Percentiles rank a stretch among this genome's conserved stretches.
These are phyloP conservation scores for Chlorella sp. DNA, from an alignment of 139 green algal species.

Conservation along the genomic window DNA sequence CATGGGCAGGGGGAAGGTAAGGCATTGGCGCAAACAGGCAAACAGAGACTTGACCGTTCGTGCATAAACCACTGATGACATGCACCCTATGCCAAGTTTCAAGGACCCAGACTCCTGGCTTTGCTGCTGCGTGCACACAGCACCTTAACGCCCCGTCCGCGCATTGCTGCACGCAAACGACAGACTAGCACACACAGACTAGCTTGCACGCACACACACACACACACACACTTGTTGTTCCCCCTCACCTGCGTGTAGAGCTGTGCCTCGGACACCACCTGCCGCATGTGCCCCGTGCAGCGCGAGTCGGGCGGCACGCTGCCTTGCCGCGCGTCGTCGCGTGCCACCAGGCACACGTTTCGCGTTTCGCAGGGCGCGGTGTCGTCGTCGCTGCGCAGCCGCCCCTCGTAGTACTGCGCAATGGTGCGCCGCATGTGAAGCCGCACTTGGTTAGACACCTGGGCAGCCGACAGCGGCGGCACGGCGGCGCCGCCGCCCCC, in stretches of 20 bases:
- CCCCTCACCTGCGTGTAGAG: slow-evolving; percentile 74
- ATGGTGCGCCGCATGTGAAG: slow-evolving; percentile 46
- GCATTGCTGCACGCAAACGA: too few species aligned
- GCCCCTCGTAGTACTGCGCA: slow-evolving; percentile 71
- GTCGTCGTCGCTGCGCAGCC: slow-evolving; percentile 78
- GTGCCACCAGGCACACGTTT: slow-evolving; percentile 56
- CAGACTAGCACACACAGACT: too few species aligned
- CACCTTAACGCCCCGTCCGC: too few species aligned
- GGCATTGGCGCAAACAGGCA: neutral
- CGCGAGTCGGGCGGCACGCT: slow-evolving; percentile 36
- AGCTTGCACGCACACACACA: too few species aligned
- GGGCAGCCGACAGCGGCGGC: slow-evolving; percentile 31
- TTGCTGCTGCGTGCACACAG: too few species aligned
- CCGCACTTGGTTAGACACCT: slow-evolving; percentile 82
- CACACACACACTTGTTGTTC: too few species aligned
- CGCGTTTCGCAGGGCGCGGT: slow-evolving; percentile 55
- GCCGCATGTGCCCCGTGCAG: slow-evolving; percentile 49
- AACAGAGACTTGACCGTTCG: neutral
- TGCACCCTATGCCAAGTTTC: too few species aligned
- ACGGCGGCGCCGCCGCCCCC: neutral
- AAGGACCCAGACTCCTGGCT: too few species aligned
- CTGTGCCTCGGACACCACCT: slow-evolving; percentile 53
- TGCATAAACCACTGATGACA: neutral
- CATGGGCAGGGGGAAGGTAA: neutral
- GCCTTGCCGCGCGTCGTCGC: slow-evolving; percentile 16